These are phyloP conservation scores for Orbilia blumenaviensis DNA, from an alignment of 2,329 filamentous ascomycete species.

Conservation along the genomic window DNA sequence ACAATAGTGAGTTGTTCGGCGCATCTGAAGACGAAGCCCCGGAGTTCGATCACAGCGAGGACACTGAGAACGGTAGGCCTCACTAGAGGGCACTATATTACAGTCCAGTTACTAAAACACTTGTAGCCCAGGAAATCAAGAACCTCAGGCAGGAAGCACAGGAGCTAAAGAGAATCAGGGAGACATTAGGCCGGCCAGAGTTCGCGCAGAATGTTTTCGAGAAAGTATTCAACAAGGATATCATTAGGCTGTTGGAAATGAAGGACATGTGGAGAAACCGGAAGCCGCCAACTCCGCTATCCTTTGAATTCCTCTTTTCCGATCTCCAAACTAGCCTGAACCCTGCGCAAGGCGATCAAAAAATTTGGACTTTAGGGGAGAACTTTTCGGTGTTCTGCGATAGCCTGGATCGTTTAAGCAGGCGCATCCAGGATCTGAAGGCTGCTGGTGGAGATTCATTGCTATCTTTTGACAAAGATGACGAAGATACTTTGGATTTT, in stretches of 20 bases:
- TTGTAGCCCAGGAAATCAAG: conserved; percentile 77
- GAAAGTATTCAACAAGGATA: conserved; percentile 89
- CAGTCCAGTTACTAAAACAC: conserved; percentile 8
- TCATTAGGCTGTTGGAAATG: conserved; percentile 82
- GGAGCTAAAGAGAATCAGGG: conserved; percentile 82
- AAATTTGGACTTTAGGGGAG: conserved; percentile 80
- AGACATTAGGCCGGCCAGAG: conserved; percentile 78
- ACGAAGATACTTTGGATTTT: conserved; percentile 92
- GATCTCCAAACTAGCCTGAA: background rate
- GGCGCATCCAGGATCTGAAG: conserved; percentile 74
- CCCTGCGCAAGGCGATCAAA: conserved; percentile 71
- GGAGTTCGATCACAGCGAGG: conserved; percentile 79
- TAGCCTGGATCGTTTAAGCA: conserved; percentile 77
- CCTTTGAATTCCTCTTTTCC: background rate
- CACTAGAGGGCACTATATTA: background rate
- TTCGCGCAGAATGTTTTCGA: conserved; percentile 86
- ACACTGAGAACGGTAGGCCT: conserved; percentile 77
- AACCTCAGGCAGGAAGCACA: conserved; percentile 85
- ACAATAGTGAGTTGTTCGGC: conserved; percentile 80
- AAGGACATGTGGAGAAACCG: conserved; percentile 96
- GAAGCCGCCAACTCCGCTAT: conserved; percentile 68
- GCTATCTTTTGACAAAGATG: conserved; percentile 95
- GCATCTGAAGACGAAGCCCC: conserved; percentile 84
- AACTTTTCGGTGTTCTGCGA: conserved; percentile 87
- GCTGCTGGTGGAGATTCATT: conserved; percentile 64